These are phyloP conservation scores for Solanum hybrid DNA, from an alignment of 305 asterid species.

Conservation along the genomic window DNA sequence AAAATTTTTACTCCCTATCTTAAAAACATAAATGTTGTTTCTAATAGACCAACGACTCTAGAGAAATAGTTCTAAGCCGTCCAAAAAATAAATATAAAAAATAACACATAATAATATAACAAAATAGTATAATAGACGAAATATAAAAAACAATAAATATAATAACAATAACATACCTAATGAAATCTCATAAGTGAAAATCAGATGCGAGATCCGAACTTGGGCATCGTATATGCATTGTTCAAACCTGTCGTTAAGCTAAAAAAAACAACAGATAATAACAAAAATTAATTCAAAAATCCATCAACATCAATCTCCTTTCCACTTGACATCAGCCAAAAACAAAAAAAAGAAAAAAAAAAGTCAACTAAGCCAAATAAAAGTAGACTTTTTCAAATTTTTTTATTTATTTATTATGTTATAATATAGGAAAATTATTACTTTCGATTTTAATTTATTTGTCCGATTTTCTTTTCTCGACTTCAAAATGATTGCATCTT, in stretches of 20 bases:
- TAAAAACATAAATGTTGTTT: too few relatives aligned
- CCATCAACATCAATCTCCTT: background rate
- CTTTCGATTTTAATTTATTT: background rate
- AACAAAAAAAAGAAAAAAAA: background rate
- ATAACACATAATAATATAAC: too few relatives aligned
- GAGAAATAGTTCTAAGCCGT: background rate
- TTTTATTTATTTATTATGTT: too few relatives aligned
- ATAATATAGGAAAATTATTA: background rate
- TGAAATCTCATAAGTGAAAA: too few relatives aligned
- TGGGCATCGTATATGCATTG: background rate
- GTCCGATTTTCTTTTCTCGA: background rate
- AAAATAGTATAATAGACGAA: too few relatives aligned
- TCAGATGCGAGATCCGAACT: background rate
- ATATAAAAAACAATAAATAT: too few relatives aligned
- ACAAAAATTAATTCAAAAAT: background rate
- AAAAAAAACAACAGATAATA: background rate
- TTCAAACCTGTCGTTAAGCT: background rate
- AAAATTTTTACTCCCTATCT: background rate
- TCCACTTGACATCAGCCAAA: background rate
- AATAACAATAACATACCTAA: background rate
- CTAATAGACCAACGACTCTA: background rate
- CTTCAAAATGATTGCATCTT: too few relatives aligned
- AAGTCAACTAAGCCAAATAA: background rate
- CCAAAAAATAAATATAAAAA: too few relatives aligned
- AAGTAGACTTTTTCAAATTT: background rate